Evolutionary conservation across 192 early-diverging fungal species (phyloP).

Genomic region (Podila verticillata): DNA sequence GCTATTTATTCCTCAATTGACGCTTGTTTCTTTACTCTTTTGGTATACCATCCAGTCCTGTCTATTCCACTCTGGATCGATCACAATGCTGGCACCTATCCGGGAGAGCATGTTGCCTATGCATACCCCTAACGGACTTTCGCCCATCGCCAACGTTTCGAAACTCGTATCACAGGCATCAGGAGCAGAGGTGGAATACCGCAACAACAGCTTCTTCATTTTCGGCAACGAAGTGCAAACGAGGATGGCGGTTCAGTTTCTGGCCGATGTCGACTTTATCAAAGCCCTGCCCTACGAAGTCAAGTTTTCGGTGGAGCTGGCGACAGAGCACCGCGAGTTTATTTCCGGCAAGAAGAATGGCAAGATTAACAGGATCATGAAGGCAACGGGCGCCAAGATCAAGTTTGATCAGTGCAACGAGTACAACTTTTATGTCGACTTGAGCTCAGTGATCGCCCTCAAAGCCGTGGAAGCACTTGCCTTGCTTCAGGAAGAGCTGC

Average conservation of each 20-base stretch:
- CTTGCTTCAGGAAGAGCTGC: constrained; percentile 82
- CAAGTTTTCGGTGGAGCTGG: constrained; percentile 79
- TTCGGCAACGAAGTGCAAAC: constrained; percentile 73
- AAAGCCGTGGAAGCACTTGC: constrained; percentile 74
- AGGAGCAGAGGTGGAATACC: constrained; percentile 71
- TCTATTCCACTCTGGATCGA: constrained; percentile 48
- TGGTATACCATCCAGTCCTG: constrained; percentile 34
- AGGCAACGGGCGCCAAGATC: constrained; percentile 74
- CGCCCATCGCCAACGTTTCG: constrained; percentile 48
- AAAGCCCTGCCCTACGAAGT: constrained; percentile 61
- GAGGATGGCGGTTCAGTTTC: constrained; percentile 65
- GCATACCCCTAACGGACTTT: constrained; percentile 33
- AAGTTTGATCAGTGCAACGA: constrained; percentile 74
- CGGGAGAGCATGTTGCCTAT: constrained; percentile 17
- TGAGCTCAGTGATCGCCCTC: constrained; percentile 61
- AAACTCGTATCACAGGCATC: constrained; percentile 59
- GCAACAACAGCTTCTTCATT: constrained; percentile 69
- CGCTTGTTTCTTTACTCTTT: background rate
- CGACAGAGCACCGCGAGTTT: constrained; percentile 84
- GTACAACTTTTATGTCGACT: constrained; percentile 86
- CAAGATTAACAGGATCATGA: constrained; percentile 89
- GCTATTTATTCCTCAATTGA: background rate
- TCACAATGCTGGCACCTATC: constrained; percentile 12
- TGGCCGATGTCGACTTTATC: constrained; percentile 64
- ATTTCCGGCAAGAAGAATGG: constrained; percentile 91